Evolutionary conservation across 139 green algal species (phyloP), one percentile per base, ranked within the genome.

Genomic region (Eudorina sp.): DNA sequence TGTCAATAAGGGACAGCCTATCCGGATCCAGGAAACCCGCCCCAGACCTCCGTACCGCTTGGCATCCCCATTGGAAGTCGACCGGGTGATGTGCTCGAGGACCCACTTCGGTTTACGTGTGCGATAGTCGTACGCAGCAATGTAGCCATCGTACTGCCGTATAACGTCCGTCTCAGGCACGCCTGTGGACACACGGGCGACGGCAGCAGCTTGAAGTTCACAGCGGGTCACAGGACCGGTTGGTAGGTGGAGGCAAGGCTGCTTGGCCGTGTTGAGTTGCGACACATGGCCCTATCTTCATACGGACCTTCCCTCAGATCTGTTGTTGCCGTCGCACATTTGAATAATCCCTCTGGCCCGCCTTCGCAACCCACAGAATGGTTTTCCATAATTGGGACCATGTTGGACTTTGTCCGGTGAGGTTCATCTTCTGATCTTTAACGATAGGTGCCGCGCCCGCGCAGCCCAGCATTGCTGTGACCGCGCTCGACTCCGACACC

Each of bases 51-150:
- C 88, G 0, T 78, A 94, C 89, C 95, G 85, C 75, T 83, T 92
- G 31, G 89, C 95, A 0, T 90, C 72, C 0, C 92, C 94, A 19
- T 72, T 88, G 5, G 88, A 83, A 19, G 53, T 78, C 5, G 90
- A 90, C 14, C 83, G 89, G 0, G 90, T 96, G n/a, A 97, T 73
- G 83, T 96, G 88, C 86, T 97, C 95, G 11, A 95, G 53, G 13
- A 97, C 95, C 95, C 95, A 99, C 19, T 90, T 90, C 7, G 97
- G 95, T 55, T 97, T 98, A 23, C 96, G 89, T 14, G 92, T 95
- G 13, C 93, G 90, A 7, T 86, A 89, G 89, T 99, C 96, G 85
- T 95, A 97, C 13, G 80, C 90, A 13, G 89, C 83, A 0, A 93
- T 90, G 60, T 92, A 98, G 27, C 91, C 89, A 29, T 93, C 76